Percentiles rank a stretch among this genome's conserved stretches.
These are phyloP conservation scores for Phytopythium cucurbitacearum DNA, from an alignment of 352 stramenopile genomes.

Conservation along the genomic window DNA sequence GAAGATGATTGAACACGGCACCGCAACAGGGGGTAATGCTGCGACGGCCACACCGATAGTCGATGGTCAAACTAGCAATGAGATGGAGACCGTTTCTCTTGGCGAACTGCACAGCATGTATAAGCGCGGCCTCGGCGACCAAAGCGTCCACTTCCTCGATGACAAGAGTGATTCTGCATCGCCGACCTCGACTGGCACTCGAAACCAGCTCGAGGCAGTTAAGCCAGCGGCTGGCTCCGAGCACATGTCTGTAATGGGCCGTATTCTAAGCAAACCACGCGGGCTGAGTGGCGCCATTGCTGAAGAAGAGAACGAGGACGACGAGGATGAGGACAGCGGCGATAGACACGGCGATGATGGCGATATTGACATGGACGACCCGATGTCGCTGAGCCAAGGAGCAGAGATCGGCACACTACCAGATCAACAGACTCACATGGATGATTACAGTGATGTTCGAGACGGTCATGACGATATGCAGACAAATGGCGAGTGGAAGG, in stretches of 20 bases:
- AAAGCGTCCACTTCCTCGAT: slow-evolving; percentile 52
- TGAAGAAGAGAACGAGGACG: slow-evolving; percentile 28
- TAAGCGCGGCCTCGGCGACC: slow-evolving; percentile 72
- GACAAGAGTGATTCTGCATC: not conserved
- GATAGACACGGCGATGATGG: slow-evolving; percentile 13
- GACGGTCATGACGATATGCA: slow-evolving; percentile 6
- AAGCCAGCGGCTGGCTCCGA: not conserved
- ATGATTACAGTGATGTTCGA: not conserved
- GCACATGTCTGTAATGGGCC: slow-evolving; percentile 33
- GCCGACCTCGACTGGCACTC: not conserved
- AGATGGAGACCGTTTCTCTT: slow-evolving; percentile 27
- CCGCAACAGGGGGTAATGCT: not conserved
- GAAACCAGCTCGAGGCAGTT: not conserved
- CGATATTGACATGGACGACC: slow-evolving; percentile 7
- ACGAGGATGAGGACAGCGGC: slow-evolving; percentile 10
- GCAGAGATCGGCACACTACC: too few relatives aligned
- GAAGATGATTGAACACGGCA: slow-evolving; percentile 10
- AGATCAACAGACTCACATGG: too few relatives aligned
- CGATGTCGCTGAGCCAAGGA: not conserved
- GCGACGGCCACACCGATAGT: not conserved
- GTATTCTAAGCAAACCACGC: slow-evolving; percentile 35
- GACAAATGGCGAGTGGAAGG: slow-evolving; percentile 40
- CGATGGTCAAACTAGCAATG: not conserved
- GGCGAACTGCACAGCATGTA: slow-evolving; percentile 78
- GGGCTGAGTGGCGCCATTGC: slow-evolving; percentile 32